phyloP scores from a whole-genome alignment of 2,329 filamentous ascomycete species.

The Verticillium longisporum region DNA sequence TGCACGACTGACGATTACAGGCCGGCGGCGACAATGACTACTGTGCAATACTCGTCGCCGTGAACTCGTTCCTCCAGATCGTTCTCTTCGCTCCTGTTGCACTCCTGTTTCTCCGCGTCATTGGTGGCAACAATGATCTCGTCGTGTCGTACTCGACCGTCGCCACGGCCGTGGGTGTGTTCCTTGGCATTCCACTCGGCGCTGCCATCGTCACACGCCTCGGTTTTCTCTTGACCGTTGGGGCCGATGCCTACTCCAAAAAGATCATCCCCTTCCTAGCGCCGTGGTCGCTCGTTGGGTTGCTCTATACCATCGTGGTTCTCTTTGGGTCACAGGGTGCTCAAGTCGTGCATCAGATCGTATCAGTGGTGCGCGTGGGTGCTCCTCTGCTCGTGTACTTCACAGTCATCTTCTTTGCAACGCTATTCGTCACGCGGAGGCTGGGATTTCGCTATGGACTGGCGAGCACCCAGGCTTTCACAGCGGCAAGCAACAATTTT shows the following conservation, averaged over 20 bases:
- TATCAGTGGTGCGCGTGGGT: slow-evolving; percentile 72
- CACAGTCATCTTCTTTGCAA: slow-evolving; percentile 63
- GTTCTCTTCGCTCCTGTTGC: slow-evolving; percentile 65
- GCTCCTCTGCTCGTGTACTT: slow-evolving; percentile 83
- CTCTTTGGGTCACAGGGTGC: slow-evolving; percentile 77
- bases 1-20: not conserved
- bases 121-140: slow-evolving; percentile 41
- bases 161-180: slow-evolving; percentile 75
- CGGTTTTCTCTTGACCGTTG: slow-evolving; percentile 44
- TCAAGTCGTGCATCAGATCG: slow-evolving; percentile 74
- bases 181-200: slow-evolving; percentile 76
- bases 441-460: slow-evolving; percentile 70
- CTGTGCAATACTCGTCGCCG: slow-evolving; percentile 71
- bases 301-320: slow-evolving; percentile 81
- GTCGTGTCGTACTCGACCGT: slow-evolving; percentile 56
- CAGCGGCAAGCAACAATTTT: slow-evolving; percentile 88
- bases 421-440: slow-evolving; percentile 53
- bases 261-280: slow-evolving; percentile 63
- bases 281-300: slow-evolving; percentile 72
- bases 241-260: slow-evolving; percentile 56
- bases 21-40: slow-evolving; percentile 75
- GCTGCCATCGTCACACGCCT: slow-evolving; percentile 74
- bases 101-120: slow-evolving; percentile 63
- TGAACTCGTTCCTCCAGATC: slow-evolving; percentile 72
- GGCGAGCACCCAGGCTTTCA: slow-evolving; percentile 74